Evolutionary conservation across 2,329 filamentous ascomycete genomes (phyloP).

Genomic region (Neofusicoccum cordaticola): DNA sequence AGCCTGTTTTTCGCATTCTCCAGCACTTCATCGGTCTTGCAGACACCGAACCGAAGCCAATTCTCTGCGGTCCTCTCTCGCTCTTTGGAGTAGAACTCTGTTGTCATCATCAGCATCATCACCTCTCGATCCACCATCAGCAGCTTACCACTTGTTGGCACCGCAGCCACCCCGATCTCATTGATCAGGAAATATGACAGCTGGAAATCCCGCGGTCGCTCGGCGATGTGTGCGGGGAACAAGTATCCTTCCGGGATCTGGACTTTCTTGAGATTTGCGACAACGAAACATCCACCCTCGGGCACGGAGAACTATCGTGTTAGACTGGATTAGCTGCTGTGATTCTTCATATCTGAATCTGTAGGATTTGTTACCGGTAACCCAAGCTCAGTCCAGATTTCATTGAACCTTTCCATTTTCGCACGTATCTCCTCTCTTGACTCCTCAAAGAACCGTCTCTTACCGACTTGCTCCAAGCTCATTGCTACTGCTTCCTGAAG

Average conservation of each 20-base stretch:
- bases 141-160: conserved; percentile 52
- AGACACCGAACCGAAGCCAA: conserved; percentile 92
- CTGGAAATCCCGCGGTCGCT: conserved; percentile 87
- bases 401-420: conserved; percentile 85
- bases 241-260: conserved; percentile 78
- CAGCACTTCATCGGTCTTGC: conserved; percentile 82
- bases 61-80: conserved; percentile 87
- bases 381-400: conserved; percentile 51
- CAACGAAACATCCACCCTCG: conserved; percentile 95
- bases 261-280: conserved; percentile 89
- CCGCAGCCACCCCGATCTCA: conserved; percentile 91
- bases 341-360: too few species aligned
- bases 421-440: conserved; percentile 82
- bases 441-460: conserved; percentile 81
- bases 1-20: conserved; percentile 51
- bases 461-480: conserved; percentile 86
- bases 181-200: conserved; percentile 95
- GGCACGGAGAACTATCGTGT: conserved; percentile 69
- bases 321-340: too few species aligned
- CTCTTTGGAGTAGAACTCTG: conserved; percentile 90
- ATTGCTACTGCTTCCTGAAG: conserved; percentile 92
- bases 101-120: conserved; percentile 50
- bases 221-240: conserved; percentile 85
- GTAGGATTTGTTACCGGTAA: conserved; percentile 29
- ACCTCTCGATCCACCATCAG: too few species aligned